Conservation (phyloP, 345 rosid species). For the Carallia brachiata region DNA sequence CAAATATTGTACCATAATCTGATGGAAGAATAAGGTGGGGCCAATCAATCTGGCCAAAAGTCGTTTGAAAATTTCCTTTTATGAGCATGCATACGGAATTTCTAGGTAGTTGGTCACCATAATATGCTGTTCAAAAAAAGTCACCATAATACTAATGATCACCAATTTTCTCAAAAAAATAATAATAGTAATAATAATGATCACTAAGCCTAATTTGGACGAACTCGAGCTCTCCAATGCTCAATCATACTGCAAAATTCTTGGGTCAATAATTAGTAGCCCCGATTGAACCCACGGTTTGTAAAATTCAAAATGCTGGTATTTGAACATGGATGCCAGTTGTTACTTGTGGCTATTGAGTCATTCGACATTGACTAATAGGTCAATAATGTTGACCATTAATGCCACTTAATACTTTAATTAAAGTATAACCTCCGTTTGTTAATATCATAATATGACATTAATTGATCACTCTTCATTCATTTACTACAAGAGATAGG, state of each 20-base stretch:
- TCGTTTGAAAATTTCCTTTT: not conserved
- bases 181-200: not conserved
- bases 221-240: not conserved
- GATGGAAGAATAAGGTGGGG: not conserved
- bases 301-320: not conserved
- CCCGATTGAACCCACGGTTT: not conserved
- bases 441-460: not conserved
- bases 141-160: not conserved
- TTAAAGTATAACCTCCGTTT: not conserved
- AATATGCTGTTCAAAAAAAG: not conserved
- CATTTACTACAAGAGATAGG: too few relatives aligned
- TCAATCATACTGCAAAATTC: not conserved
- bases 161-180: too few relatives aligned
- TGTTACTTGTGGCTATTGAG: slow-evolving; percentile 28
- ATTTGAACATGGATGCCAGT: slow-evolving; percentile 42
- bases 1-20: not conserved
- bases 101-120: not conserved
- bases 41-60: not conserved
- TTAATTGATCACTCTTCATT: not conserved
- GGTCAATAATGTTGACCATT: slow-evolving; percentile 23
- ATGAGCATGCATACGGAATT: slow-evolving; percentile 17
- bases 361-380: slow-evolving; percentile 10
- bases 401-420: slow-evolving; percentile 9
- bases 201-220: not conserved
- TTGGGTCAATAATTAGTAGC: not conserved